These are phyloP conservation scores for Saccharomycopsis microspora DNA, from an alignment of 805 yeast genomes.

Conservation along the genomic window DNA sequence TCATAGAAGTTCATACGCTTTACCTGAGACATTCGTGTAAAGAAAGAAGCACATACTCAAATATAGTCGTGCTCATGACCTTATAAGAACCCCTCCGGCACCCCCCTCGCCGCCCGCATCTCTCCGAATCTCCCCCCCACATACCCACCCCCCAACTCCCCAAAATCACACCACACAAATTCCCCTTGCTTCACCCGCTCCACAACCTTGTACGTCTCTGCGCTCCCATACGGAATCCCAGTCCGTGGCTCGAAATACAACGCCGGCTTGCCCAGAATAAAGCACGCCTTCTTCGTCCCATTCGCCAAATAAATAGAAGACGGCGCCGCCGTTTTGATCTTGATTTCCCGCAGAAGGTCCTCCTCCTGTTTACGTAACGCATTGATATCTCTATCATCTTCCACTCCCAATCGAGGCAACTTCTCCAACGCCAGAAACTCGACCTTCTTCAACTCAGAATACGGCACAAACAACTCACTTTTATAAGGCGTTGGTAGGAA, in stretches of 20 bases:
- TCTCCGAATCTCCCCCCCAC: constrained; percentile 26
- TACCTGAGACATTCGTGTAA: too few species aligned
- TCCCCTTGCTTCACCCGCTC: constrained; percentile 35
- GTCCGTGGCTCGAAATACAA: constrained; percentile 79
- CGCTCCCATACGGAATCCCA: constrained; percentile 78
- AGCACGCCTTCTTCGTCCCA: constrained; percentile 53
- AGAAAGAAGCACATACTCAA: too few species aligned
- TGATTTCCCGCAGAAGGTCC: constrained; percentile 25
- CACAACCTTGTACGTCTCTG: constrained; percentile 66
- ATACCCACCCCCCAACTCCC: constrained; percentile 36
- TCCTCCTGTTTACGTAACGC: constrained; percentile 10
- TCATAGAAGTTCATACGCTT: too few species aligned
- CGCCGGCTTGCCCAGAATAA: constrained; percentile 70
- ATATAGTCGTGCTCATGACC: too few species aligned
- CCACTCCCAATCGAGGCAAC: constrained; percentile 52
- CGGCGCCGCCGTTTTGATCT: constrained; percentile 59
- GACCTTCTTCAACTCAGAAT: constrained; percentile 16
- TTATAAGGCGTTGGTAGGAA: background rate
- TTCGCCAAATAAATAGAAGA: constrained; percentile 61
- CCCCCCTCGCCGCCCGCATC: constrained; percentile 64
- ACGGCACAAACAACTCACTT: constrained; percentile 12
- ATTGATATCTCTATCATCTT: constrained; percentile 24
- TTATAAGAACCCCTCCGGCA: constrained; percentile 63
- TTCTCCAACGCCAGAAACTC: constrained; percentile 32
- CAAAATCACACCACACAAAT: constrained; percentile 40